These are phyloP conservation scores for Trichosporon sp. DNA, from an alignment of 1,284 basidiomycete species.

Conservation along the genomic window DNA sequence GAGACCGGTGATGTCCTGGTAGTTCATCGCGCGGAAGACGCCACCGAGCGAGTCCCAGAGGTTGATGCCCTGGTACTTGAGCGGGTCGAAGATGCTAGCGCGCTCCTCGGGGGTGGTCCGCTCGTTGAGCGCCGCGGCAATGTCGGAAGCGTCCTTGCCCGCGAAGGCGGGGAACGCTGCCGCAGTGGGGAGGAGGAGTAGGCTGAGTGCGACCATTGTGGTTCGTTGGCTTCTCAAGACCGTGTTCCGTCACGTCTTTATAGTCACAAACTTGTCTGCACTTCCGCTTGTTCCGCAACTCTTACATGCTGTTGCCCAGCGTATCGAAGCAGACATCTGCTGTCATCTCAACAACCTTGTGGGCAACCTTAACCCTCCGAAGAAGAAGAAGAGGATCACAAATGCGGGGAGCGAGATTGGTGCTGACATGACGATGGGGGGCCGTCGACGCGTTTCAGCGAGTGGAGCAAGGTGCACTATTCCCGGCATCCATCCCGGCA, in stretches of 20 bases:
- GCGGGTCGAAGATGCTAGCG: neutral
- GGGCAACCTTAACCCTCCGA: neutral
- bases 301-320: no score
- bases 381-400: neutral
- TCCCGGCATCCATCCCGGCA: neutral
- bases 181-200: neutral
- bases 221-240: neutral
- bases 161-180: neutral
- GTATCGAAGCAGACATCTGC: no score
- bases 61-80: neutral
- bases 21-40: neutral
- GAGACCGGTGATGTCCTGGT: neutral
- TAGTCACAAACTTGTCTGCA: neutral
- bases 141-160: neutral
- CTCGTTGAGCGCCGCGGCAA: neutral
- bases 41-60: neutral
- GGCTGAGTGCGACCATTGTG: neutral
- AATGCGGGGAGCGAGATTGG: neutral
- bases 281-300: neutral
- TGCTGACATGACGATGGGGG: neutral
- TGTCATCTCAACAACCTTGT: neutral
- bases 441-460: neutral
- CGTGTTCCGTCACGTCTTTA: neutral
- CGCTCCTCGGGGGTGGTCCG: neutral
- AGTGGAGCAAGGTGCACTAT: neutral